These are phyloP conservation scores for Cytospora piceicola DNA, from an alignment of 2,329 filamentous ascomycete species.

Conservation along the genomic window DNA sequence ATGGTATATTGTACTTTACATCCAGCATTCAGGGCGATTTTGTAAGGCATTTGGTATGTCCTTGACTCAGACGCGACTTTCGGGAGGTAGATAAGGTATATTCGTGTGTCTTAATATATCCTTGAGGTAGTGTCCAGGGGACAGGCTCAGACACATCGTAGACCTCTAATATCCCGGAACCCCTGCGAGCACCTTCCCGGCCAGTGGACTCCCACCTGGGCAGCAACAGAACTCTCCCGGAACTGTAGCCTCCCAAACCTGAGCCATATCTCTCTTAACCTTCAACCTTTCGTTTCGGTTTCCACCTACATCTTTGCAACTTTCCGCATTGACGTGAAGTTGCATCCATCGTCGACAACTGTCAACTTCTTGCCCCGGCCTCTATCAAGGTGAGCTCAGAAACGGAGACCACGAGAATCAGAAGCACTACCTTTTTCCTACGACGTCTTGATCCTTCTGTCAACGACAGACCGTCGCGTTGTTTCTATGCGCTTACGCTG, in stretches of 20 bases:
- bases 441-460: neutral
- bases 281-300: neutral
- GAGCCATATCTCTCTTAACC: neutral
- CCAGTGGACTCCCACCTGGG: neutral
- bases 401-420: neutral
- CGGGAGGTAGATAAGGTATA: neutral
- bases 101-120: neutral
- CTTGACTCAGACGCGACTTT: neutral
- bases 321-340: neutral
- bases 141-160: constrained; percentile 3
- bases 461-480: neutral
- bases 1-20: neutral
- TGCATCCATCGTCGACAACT: neutral
- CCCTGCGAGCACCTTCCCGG: neutral
- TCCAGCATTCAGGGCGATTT: neutral
- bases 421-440: neutral
- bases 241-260: neutral
- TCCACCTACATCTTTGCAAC: neutral
- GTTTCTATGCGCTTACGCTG: neutral
- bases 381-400: neutral
- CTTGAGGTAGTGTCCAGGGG: neutral
- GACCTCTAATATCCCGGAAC: neutral
- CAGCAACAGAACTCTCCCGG: neutral
- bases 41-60: neutral
- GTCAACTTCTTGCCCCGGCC: neutral